phyloP scores from a whole-genome alignment of 1,139 yeast genomes.

The Suhomyces wounanorum region DNA sequence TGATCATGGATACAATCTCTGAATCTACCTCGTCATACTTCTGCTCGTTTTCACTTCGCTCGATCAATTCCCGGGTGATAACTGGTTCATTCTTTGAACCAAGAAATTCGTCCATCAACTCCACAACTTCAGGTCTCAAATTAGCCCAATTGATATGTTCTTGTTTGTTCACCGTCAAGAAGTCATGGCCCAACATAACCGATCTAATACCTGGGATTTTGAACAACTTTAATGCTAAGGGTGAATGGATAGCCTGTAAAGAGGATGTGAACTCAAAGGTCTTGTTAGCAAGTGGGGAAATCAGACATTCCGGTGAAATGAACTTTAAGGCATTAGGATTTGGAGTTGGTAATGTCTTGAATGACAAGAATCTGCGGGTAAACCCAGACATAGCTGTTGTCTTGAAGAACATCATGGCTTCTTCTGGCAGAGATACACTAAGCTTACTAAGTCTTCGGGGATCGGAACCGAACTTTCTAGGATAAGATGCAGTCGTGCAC shows the following conservation, averaged over 20 bases:
- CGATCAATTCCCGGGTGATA: constrained; percentile 50
- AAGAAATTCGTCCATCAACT: constrained; percentile 41
- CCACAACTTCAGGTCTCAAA: constrained; percentile 48
- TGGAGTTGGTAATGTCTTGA: constrained; percentile 67
- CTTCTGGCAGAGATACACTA: neutral
- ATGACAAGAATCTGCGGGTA: constrained; percentile 31
- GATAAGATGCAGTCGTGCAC: constrained; percentile 8
- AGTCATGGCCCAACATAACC: constrained; percentile 78
- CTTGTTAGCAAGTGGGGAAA: constrained; percentile 66
- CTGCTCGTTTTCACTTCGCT: constrained; percentile 41
- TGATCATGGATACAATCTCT: constrained; percentile 58
- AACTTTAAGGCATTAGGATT: constrained; percentile 91
- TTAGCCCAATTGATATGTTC: constrained; percentile 51
- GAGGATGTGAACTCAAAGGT: constrained; percentile 70
- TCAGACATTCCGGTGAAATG: constrained; percentile 45
- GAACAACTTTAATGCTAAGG: constrained; percentile 78
- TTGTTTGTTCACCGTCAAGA: constrained; percentile 49
- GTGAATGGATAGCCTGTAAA: constrained; percentile 72
- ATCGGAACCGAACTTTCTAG: constrained; percentile 14
- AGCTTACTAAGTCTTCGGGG: constrained; percentile 13
- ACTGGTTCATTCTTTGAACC: constrained; percentile 47
- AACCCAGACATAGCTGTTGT: constrained; percentile 1
- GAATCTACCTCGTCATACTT: constrained; percentile 45
- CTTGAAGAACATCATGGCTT: constrained; percentile 3
- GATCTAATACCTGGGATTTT: constrained; percentile 83